A percentile compares a stretch with the other conserved stretches of the same genome.
Conservation (phyloP, 164 flowering plant species). For the Umbellularia californica region DNA sequence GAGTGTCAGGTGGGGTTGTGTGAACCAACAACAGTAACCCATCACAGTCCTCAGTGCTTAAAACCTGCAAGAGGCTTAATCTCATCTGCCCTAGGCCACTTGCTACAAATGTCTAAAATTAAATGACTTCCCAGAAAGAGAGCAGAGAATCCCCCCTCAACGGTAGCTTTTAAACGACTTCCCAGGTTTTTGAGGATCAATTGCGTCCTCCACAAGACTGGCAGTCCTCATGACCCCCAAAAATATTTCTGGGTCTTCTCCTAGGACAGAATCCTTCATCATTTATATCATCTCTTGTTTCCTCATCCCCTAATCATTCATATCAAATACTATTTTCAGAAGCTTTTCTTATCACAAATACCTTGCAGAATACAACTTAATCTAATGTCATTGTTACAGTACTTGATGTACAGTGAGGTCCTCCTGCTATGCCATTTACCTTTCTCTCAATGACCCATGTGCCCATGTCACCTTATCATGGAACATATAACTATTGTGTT, state of each 20-base stretch:
- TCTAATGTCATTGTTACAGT: too few relatives aligned
- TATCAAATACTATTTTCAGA: not conserved
- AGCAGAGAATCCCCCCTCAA: conserved; percentile 19
- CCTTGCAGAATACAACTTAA: too few relatives aligned
- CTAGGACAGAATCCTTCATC: not conserved
- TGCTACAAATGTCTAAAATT: conserved; percentile 19
- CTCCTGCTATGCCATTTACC: too few relatives aligned
- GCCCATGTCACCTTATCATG: too few relatives aligned
- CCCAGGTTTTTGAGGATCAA: conserved; percentile 22
- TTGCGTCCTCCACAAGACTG: conserved; percentile 39
- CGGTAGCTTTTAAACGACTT: conserved; percentile 14
- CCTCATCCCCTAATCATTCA: not conserved
- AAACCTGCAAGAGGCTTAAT: conserved; percentile 29
- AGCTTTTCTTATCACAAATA: not conserved
- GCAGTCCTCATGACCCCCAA: too few relatives aligned
- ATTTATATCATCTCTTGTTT: conserved; percentile 1
- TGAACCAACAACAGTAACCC: conserved; percentile 47
- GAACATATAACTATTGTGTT: too few relatives aligned
- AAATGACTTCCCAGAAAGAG: conserved; percentile 18
- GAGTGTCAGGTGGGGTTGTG: conserved; percentile 22
- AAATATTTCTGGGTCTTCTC: too few relatives aligned
- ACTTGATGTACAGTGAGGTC: too few relatives aligned
- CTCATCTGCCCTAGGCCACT: conserved; percentile 24
- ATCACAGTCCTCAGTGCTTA: conserved; percentile 51
- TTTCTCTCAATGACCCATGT: too few relatives aligned